A percentile compares a stretch with the other conserved stretches of the same genome.
Conservation (phyloP, 164 flowering plant genomes). For the Magnolia kwangsiensis region DNA sequence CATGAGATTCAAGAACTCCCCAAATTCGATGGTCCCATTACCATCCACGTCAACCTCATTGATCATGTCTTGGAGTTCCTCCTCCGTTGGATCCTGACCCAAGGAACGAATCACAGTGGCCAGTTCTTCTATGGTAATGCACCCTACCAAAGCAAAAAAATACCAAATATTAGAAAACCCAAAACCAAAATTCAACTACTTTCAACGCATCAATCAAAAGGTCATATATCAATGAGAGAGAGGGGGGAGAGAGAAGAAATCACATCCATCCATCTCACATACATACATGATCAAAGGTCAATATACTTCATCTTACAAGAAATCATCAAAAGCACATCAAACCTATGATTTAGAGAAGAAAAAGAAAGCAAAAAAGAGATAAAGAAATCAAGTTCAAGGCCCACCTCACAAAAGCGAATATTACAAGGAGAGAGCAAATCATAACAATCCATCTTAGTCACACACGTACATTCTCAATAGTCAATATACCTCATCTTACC, state of each 20-base stretch:
- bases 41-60: conserved; percentile 64
- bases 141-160: conserved; percentile 33
- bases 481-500: too few relatives aligned
- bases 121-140: conserved; percentile 76
- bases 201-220: background rate
- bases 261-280: background rate
- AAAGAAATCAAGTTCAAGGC: too few relatives aligned
- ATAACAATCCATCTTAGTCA: too few relatives aligned
- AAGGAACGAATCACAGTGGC: conserved; percentile 74
- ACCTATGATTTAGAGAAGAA: too few relatives aligned
- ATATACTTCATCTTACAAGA: too few relatives aligned
- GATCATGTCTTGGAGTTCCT: conserved; percentile 76
- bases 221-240: background rate
- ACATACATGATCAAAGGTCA: background rate
- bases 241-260: background rate
- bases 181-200: background rate
- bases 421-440: too few relatives aligned
- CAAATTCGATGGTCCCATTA: conserved; percentile 72
- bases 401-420: too few relatives aligned
- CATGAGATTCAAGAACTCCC: conserved; percentile 73
- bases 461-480: too few relatives aligned
- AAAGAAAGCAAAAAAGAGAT: too few relatives aligned
- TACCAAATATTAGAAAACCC: background rate
- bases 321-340: background rate
- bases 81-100: conserved; percentile 72